A percentile compares a stretch with the other conserved stretches of the same genome.
These are phyloP conservation scores for Anthracocystis panici-leucophaei DNA, from an alignment of 1,284 basidiomycete genomes.

Conservation along the genomic window DNA sequence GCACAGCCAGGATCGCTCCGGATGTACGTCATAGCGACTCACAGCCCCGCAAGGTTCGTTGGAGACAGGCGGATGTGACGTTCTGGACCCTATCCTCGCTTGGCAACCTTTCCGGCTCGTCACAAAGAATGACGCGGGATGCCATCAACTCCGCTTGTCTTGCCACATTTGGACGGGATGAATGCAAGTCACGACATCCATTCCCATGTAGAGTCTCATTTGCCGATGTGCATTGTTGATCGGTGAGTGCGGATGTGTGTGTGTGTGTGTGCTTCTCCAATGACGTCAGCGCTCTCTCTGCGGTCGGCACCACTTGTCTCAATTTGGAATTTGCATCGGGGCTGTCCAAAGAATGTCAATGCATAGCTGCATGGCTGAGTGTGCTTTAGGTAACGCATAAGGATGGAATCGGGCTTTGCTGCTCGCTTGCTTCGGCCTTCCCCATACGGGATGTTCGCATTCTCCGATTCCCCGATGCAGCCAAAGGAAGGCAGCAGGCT, in stretches of 20 bases:
- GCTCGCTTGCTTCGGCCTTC: not conserved
- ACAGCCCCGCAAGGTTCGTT: not conserved
- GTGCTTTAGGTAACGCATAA: not conserved
- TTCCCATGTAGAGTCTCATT: not conserved
- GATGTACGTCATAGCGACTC: not conserved
- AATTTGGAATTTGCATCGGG: not conserved
- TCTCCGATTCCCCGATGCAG: conserved; percentile 6
- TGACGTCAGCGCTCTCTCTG: not conserved
- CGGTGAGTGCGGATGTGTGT: not conserved
- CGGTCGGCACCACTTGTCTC: not conserved
- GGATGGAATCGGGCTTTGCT: conserved; percentile 15
- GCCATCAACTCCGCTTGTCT: not conserved
- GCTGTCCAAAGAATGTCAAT: not conserved
- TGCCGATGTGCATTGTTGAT: conserved; percentile 3
- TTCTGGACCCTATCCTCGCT: conserved; percentile 6
- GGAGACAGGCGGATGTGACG: not conserved
- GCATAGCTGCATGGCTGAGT: not conserved
- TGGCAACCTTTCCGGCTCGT: not conserved
- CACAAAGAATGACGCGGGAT: not conserved
- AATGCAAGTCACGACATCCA: not conserved
- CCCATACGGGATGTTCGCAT: too few relatives aligned
- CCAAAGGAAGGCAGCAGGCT: too few relatives aligned
- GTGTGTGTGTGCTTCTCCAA: too few relatives aligned
- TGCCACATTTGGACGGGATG: too few relatives aligned
- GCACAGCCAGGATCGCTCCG: not conserved